Evolutionary conservation across 2,329 filamentous ascomycete species (phyloP).

Genomic region (Apiospora marii): DNA sequence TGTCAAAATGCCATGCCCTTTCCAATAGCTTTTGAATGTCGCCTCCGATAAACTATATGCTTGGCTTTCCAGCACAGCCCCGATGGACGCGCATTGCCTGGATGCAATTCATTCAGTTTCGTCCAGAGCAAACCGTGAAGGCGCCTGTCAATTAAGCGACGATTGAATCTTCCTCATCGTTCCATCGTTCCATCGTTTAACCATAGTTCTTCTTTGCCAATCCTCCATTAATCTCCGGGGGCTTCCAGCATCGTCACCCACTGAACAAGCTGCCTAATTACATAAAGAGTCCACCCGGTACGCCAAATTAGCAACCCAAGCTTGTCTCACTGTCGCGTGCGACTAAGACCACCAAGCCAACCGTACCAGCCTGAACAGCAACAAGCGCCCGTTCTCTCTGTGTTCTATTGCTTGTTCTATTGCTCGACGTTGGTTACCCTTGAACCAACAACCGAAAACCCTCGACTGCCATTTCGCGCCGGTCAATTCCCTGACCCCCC

Average conservation of each 20-base stretch:
- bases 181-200: background rate
- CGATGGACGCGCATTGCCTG: slow-evolving; percentile 21
- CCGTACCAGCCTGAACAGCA: background rate
- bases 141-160: background rate
- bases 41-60: background rate
- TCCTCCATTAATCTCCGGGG: slow-evolving; percentile 17
- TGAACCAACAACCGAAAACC: background rate
- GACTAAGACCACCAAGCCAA: background rate
- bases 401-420: no score
- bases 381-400: background rate
- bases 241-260: background rate
- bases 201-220: background rate
- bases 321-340: slow-evolving; percentile 5
- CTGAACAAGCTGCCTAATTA: slow-evolving; percentile 4
- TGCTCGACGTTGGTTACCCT: background rate
- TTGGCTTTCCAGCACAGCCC: slow-evolving; percentile 28
- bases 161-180: background rate
- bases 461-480: background rate
- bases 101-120: slow-evolving; percentile 11
- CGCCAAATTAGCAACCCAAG: background rate
- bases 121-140: background rate
- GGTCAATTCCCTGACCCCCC: background rate
- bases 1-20: slow-evolving; percentile 1
- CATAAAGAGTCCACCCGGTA: background rate
- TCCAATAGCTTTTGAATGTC: background rate